Percentiles rank a stretch among this genome's conserved stretches.
phyloP scores from a whole-genome alignment of 352 stramenopile species.

The Phytophthora citrophthora region DNA sequence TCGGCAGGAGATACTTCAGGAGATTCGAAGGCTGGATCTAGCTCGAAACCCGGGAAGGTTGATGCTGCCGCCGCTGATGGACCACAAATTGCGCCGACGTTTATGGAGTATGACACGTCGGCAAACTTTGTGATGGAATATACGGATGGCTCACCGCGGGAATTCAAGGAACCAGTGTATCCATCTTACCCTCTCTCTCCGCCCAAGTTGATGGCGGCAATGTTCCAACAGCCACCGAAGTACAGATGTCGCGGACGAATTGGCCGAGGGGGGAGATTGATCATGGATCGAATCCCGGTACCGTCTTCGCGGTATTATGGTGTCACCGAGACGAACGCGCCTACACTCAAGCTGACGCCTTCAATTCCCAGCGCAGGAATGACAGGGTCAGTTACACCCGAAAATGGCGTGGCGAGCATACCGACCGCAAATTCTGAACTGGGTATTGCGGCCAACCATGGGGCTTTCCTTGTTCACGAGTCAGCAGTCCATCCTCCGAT shows the following conservation, averaged over 20 bases:
- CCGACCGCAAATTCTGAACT: slow-evolving; percentile 16
- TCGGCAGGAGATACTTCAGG: slow-evolving; percentile 12
- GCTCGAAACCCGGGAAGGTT: slow-evolving; percentile 21
- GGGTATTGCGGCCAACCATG: slow-evolving; percentile 40
- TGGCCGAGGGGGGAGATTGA: slow-evolving; percentile 69
- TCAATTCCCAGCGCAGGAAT: background rate
- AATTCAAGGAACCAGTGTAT: slow-evolving; percentile 45
- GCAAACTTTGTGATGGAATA: slow-evolving; percentile 65
- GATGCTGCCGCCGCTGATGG: slow-evolving; percentile 32
- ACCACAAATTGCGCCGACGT: slow-evolving; percentile 47
- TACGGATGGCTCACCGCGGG: slow-evolving; percentile 32
- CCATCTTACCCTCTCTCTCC: slow-evolving; percentile 73
- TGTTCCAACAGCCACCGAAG: slow-evolving; percentile 77
- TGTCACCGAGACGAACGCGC: slow-evolving; percentile 54
- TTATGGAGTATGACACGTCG: slow-evolving; percentile 82
- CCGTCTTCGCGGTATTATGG: slow-evolving; percentile 61
- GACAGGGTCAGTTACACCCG: background rate
- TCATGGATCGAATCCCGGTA: slow-evolving; percentile 80
- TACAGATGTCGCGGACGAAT: slow-evolving; percentile 76
- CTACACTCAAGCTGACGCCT: slow-evolving; percentile 34
- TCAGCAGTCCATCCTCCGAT: slow-evolving; percentile 54
- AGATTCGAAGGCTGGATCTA: slow-evolving; percentile 18
- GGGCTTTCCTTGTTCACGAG: slow-evolving; percentile 72
- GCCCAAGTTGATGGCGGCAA: slow-evolving; percentile 62
- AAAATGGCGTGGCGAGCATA: slow-evolving; percentile 10